phyloP scores from a whole-genome alignment of 164 flowering plant species.

The Magnolia officinalis region DNA sequence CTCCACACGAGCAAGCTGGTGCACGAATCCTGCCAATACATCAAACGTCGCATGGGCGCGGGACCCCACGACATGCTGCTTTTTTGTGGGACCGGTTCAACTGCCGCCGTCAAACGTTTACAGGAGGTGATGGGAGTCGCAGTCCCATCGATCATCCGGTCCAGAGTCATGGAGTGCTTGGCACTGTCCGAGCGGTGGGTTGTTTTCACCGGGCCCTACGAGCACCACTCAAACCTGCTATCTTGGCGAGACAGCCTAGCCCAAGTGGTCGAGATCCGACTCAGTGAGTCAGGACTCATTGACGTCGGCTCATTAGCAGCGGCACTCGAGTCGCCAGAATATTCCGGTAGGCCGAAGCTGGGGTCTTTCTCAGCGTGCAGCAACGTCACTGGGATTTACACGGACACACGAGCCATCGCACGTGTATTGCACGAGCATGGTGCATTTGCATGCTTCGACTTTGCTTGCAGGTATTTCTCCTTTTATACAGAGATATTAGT shows the following conservation, averaged over 20 bases:
- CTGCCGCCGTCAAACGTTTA: conserved; percentile 9
- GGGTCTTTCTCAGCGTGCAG: conserved; percentile 23
- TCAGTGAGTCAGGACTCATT: conserved; percentile 7
- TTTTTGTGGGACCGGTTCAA: conserved; percentile 10
- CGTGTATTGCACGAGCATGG: conserved; percentile 17
- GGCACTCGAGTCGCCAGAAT: conserved; percentile 8
- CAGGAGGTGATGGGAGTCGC: conserved; percentile 18
- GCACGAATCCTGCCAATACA: conserved; percentile 5
- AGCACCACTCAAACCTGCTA: conserved; percentile 24
- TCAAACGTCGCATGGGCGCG: conserved; percentile 11
- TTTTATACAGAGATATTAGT: background rate
- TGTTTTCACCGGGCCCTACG: conserved; percentile 15
- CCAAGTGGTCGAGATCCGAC: conserved; percentile 18
- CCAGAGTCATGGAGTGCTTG: conserved; percentile 5
- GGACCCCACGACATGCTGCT: conserved; percentile 8
- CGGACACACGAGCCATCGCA: conserved; percentile 15
- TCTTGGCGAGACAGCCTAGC: conserved; percentile 23
- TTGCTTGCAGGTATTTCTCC: conserved; percentile 14
- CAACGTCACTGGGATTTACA: conserved; percentile 16
- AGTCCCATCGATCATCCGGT: conserved; percentile 12
- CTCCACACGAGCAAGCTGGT: conserved; percentile 7
- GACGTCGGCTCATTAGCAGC: conserved; percentile 6
- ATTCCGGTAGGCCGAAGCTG: conserved; percentile 14
- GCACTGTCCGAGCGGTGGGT: conserved; percentile 9
- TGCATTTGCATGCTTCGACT: conserved; percentile 22